These are phyloP conservation scores for Fusarium agapanthi DNA, from an alignment of 2,329 filamentous ascomycete species.

Conservation along the genomic window DNA sequence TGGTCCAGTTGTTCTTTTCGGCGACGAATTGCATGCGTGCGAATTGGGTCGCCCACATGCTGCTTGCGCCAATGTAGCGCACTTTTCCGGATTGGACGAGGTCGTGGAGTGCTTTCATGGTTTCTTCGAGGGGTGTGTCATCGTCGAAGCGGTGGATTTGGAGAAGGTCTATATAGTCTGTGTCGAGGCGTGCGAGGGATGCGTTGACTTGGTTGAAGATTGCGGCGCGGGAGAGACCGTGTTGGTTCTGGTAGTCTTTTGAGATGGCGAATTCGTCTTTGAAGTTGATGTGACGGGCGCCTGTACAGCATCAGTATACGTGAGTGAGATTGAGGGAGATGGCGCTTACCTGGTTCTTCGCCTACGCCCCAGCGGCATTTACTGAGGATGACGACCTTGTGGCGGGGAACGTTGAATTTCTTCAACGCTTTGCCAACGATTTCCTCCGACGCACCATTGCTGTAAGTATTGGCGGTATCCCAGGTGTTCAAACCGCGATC, in stretches of 20 bases:
- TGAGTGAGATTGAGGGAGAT: accelerated
- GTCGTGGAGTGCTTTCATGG: constrained; percentile 66
- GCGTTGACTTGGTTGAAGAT: constrained; percentile 35
- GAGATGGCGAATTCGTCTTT: constrained; percentile 16
- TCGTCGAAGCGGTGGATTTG: constrained; percentile 61
- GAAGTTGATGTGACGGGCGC: constrained; percentile 13
- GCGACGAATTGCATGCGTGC: constrained; percentile 60
- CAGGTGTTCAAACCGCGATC: constrained; percentile 30
- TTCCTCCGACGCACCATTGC: constrained; percentile 20
- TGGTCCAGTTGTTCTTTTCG: constrained; percentile 63
- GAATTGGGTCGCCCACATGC: constrained; percentile 58
- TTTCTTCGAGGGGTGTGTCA: constrained; percentile 59
- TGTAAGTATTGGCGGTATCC: constrained; percentile 31
- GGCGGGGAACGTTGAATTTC: constrained; percentile 24
- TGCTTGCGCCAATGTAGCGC: constrained; percentile 59
- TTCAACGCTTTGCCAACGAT: constrained; percentile 28
- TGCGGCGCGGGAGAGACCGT: constrained; percentile 24
- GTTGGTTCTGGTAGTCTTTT: constrained; percentile 37
- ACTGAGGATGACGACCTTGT: constrained; percentile 23
- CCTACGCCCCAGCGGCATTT: constrained; percentile 32
- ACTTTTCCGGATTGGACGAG: constrained; percentile 65
- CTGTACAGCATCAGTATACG: background rate
- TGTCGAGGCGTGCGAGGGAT: constrained; percentile 30
- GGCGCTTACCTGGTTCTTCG: constrained; percentile 16
- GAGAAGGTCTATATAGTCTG: constrained; percentile 62